Evolutionary conservation across 345 rosid species (phyloP), one percentile per base, ranked within the genome.

Genomic region (Gossypium ekmanianum): DNA sequence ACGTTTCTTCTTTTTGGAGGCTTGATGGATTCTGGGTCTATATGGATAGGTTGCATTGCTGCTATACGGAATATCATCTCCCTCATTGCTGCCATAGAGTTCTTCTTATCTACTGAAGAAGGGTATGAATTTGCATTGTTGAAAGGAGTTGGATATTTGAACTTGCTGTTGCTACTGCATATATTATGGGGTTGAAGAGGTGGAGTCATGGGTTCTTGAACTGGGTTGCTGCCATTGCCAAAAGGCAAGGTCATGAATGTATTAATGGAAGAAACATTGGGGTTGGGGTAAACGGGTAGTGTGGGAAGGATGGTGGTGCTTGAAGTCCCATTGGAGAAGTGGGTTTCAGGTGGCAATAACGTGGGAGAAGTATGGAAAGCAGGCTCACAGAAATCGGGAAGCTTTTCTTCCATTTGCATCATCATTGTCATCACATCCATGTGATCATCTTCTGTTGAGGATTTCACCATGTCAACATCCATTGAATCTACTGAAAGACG

Each of bases 31-130:
- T 92, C 95, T 0, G 97, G 98, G 82, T 94, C 98, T 26, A 83
- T 85, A 67, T 92, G 92, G 59, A 92, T 82, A 4, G 97, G 97
- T 61, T 91, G 97, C 93, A 94, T 94, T 41, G 91, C 95, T 2
- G 98, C 97, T 13, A 94, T 85, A 8, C 88, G 86, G 74, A 91
- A 94, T 22, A 92, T 92, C 91, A 94, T 92, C 80, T 94, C 97
- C 61, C 97, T 81, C 81, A 94, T 91, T 8, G 94, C 91, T 7
- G 92, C 89, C 83, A 89, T 92, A 17, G 84, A 83, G 83, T 81
- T 83, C 55, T 65, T 81, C 80, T 81, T 80, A 79, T 91, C 83
- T 4, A 72, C 63, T 11, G 84, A 82, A n/a, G 88, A 80, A 9
- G 84, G 76, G 63, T 73, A 68, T 8, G 83, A 73, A 75, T 77